These are phyloP conservation scores for Acacia acuminata DNA, from an alignment of 306 rosid species.

Conservation along the genomic window DNA sequence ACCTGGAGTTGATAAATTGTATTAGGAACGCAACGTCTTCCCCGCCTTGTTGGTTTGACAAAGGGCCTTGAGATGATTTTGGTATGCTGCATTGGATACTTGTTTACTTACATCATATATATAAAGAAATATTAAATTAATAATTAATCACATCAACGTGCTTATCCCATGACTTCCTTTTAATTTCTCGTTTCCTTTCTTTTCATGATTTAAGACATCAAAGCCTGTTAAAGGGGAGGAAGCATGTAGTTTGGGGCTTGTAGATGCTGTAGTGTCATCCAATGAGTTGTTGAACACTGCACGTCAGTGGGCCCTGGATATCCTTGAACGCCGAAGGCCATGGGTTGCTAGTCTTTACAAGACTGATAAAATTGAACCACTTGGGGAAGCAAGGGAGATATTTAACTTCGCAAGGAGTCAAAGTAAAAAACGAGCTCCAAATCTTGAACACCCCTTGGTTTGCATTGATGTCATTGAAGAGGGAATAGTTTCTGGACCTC, in stretches of 20 bases:
- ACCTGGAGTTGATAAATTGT: conserved; percentile 38
- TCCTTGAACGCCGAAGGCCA: conserved; percentile 61
- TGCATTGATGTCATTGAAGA: conserved; percentile 90
- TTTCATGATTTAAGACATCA: conserved; percentile 58
- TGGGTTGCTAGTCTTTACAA: conserved; percentile 89
- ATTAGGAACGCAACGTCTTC: conserved; percentile 96
- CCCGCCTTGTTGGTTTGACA: conserved; percentile 95
- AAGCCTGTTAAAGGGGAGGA: conserved; percentile 85
- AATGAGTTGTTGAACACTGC: conserved; percentile 74
- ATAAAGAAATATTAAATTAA: background rate
- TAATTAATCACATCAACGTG: conserved; percentile 7
- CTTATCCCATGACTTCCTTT: conserved; percentile 24
- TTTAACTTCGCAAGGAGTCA: conserved; percentile 78
- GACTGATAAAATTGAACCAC: conserved; percentile 82
- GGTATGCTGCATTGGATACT: conserved; percentile 48
- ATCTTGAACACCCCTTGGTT: conserved; percentile 86
- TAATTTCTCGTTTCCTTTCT: conserved; percentile 15
- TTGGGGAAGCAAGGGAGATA: conserved; percentile 93
- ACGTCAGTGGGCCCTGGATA: conserved; percentile 86
- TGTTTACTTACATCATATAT: background rate
- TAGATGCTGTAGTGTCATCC: conserved; percentile 75
- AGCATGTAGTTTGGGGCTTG: conserved; percentile 81
- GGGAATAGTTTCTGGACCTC: conserved; percentile 83
- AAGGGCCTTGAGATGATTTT: conserved; percentile 94
- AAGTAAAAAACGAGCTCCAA: conserved; percentile 73